Percentiles rank a stretch among this genome's conserved stretches.
Evolutionary conservation across 1,284 basidiomycete genomes (phyloP).

Genomic region (Rhizoctonia solani): DNA sequence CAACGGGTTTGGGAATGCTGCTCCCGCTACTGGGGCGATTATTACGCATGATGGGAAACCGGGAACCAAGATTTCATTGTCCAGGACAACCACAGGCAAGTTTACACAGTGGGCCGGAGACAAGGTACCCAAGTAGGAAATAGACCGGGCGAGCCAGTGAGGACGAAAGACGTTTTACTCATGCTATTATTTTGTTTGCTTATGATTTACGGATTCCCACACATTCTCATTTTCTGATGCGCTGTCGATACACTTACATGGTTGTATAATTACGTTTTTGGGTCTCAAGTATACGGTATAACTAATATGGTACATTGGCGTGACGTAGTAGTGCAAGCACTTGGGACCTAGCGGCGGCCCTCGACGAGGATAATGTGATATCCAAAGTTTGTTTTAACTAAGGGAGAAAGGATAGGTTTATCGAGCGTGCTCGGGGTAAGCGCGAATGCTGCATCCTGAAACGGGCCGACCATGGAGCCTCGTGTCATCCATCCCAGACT

Average conservation of each 20-base stretch:
- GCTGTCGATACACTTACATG: slow-evolving; percentile 31
- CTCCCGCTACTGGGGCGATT: neutral
- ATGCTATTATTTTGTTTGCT: neutral
- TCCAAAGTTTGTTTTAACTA: slow-evolving; percentile 81
- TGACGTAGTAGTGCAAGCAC: neutral
- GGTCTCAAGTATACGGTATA: neutral
- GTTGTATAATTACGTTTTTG: slow-evolving; percentile 31
- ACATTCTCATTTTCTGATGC: slow-evolving; percentile 3
- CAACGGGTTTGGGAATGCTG: neutral
- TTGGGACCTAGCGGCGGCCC: slow-evolving; percentile 52
- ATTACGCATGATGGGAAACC: neutral
- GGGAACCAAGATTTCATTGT: neutral
- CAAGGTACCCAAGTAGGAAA: neutral
- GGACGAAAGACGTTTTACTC: neutral
- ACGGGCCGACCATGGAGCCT: slow-evolving; percentile 65
- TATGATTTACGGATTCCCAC: slow-evolving; percentile 8
- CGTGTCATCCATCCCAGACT: slow-evolving; percentile 83
- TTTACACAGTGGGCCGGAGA: slow-evolving; percentile 22
- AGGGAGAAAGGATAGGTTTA: slow-evolving; percentile 67
- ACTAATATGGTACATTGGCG: neutral
- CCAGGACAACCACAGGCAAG: slow-evolving; percentile 1
- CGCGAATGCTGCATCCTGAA: slow-evolving; percentile 82
- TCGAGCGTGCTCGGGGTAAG: slow-evolving; percentile 76
- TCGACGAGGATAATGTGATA: slow-evolving; percentile 90
- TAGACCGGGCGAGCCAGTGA: neutral